Conservation (phyloP, 2,329 filamentous ascomycete genomes). For the Microdochium trichocladiopsis region DNA sequence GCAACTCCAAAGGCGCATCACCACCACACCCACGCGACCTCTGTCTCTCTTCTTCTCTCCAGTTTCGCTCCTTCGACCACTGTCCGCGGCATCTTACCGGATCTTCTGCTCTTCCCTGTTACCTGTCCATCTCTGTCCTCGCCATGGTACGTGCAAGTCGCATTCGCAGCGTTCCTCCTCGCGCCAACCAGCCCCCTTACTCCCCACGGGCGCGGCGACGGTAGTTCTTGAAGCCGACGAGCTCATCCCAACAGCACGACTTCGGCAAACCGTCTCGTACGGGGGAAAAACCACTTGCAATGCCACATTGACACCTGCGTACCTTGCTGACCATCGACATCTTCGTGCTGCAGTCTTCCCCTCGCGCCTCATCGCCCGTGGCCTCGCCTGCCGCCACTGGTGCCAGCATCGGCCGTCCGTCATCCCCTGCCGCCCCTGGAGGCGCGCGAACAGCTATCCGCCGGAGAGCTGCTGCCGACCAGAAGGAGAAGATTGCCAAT, state of each 20-base stretch:
- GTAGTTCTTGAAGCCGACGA: not conserved
- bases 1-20: not conserved
- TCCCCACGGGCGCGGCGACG: not conserved
- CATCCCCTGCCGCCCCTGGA: constrained; percentile 83
- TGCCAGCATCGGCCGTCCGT: constrained; percentile 66
- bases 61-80: not conserved
- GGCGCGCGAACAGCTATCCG: constrained; percentile 93
- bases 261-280: too few species aligned
- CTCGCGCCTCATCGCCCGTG: constrained; percentile 52
- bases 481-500: constrained; percentile 97
- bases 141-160: constrained; percentile 9
- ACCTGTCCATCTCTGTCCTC: not conserved
- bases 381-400: constrained; percentile 55
- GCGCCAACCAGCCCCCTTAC: not conserved
- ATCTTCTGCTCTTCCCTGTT: not conserved
- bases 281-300: too few species aligned
- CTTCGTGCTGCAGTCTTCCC: constrained; percentile 41
- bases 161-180: not conserved
- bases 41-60: not conserved
- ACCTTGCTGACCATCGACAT: not conserved
- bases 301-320: not conserved
- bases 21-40: not conserved
- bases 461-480: constrained; percentile 89
- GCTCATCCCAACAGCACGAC: too few species aligned
- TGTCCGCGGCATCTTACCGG: not conserved